Conservation (phyloP, 2,329 filamentous ascomycete species). For the Neoscytalidium dimidiatum region DNA sequence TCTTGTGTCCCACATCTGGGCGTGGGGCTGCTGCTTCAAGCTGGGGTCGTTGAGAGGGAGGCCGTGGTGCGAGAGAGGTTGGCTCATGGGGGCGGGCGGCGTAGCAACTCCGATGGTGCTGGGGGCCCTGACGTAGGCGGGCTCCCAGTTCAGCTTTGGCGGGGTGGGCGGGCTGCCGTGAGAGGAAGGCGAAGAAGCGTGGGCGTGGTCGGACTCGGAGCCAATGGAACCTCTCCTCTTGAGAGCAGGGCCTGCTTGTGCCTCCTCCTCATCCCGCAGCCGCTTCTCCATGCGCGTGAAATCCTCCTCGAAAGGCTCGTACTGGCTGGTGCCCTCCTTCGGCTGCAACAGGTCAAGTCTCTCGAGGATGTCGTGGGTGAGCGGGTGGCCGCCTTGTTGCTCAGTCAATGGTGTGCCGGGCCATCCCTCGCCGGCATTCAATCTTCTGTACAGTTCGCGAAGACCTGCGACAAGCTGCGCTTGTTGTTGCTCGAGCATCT, state of each 20-base stretch:
- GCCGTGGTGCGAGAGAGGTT: slow-evolving; percentile 3
- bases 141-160: slow-evolving; percentile 5
- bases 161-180: slow-evolving; percentile 36
- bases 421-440: slow-evolving; percentile 57
- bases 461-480: slow-evolving; percentile 62
- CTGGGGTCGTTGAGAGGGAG: slow-evolving; percentile 9
- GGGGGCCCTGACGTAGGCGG: slow-evolving; percentile 3
- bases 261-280: slow-evolving; percentile 55
- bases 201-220: slow-evolving; percentile 59
- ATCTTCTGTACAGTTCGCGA: slow-evolving; percentile 60
- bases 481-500: slow-evolving; percentile 69
- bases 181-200: slow-evolving; percentile 40
- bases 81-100: slow-evolving; percentile 1
- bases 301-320: slow-evolving; percentile 61
- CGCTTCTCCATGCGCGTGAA: slow-evolving; percentile 56
- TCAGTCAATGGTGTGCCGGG: slow-evolving; percentile 55
- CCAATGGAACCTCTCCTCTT: slow-evolving; percentile 49
- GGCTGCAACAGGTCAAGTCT: slow-evolving; percentile 59
- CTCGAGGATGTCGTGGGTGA: slow-evolving; percentile 65
- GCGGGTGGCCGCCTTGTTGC: slow-evolving; percentile 55
- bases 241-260: slow-evolving; percentile 44
- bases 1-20: slow-evolving; percentile 1
- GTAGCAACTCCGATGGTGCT: background rate
- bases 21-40: slow-evolving; percentile 7
- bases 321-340: slow-evolving; percentile 46